These are phyloP conservation scores for Hericium rajendrae DNA, from an alignment of 768 basidiomycete genomes.

Conservation along the genomic window DNA sequence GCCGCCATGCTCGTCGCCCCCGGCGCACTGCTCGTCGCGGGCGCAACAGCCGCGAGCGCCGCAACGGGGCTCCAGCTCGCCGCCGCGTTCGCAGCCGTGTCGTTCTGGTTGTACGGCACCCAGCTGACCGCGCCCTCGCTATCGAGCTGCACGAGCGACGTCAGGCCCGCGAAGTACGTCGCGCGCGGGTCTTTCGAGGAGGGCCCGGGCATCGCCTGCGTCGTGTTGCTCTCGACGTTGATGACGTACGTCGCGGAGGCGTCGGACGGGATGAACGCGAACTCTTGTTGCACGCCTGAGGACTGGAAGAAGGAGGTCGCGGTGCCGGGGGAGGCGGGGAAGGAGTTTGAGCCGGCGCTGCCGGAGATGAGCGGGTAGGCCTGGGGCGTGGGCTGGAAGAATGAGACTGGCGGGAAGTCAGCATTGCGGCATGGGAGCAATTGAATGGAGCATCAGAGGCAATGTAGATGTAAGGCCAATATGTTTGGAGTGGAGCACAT, in stretches of 20 bases:
- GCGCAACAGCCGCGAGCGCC: constrained; percentile 35
- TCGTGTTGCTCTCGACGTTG: constrained; percentile 65
- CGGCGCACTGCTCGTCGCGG: constrained; percentile 19
- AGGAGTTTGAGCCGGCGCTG: constrained; percentile 30
- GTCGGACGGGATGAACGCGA: constrained; percentile 73
- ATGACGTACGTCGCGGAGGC: constrained; percentile 63
- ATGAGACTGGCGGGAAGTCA: constrained; percentile 41
- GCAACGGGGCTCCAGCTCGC: constrained; percentile 41
- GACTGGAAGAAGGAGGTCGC: constrained; percentile 61
- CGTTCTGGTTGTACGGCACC: constrained; percentile 45
- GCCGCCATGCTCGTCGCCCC: not conserved
- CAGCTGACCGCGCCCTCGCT: constrained; percentile 50
- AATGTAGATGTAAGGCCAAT: not conserved
- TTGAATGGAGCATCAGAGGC: not conserved
- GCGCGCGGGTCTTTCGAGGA: constrained; percentile 47
- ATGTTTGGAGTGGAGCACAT: not conserved
- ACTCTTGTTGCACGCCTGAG: constrained; percentile 53
- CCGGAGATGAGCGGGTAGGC: constrained; percentile 31
- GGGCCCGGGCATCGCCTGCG: constrained; percentile 51
- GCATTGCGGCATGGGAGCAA: not conserved
- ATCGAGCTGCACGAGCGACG: constrained; percentile 58
- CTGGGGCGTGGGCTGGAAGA: constrained; percentile 67
- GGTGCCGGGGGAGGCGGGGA: constrained; percentile 64
- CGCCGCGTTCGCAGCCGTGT: constrained; percentile 31
- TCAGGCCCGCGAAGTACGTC: constrained; percentile 53